Evolutionary conservation across 2,329 filamentous ascomycete species (phyloP), one percentile per base, ranked within the genome.

Genomic region (Exophiala aquamarina): DNA sequence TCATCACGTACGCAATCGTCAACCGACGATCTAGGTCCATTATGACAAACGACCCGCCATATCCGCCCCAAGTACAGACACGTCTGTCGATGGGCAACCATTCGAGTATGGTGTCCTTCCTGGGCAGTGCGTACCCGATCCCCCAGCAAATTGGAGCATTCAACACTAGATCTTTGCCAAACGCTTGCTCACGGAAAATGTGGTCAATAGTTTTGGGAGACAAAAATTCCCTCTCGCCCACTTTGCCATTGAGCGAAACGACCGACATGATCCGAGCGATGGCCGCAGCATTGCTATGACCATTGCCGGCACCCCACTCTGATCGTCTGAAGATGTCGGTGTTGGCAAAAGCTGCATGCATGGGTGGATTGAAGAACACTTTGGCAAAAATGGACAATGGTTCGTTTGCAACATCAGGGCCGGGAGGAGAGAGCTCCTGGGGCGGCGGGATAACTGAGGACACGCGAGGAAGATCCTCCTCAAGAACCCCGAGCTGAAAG

Each of bases 181-280:
- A 54, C 0, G 63, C 36, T 49, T 76, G 73, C 38, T 75, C 70
- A 19, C 71, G 47, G 35, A 75, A 67, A 38, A 76, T 70, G 28
- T 68, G 53, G 3, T 73, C 66, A 3, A 74, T 60, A 0, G 49
- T 56, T 19, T 50, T 21, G 3, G 53, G 43, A 1, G 50, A 44
- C 6, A 56, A 34, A 11, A 54, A 43, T 32, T 21, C 38, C 19
- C 17, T 44, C 13, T 26, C 31, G 7, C 48, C 38, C 26, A 54
- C 53, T 13, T 32, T 45, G 6, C 53, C 53, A 17, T 41, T 34
- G 15, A 52, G 23, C 1, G 53, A 52, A 2, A 58, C 39, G 19
- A 41, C 33, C 1, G 55, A 56, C 13, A 58, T 31, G 14, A 54
- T 50, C 5, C 46, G 42, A 5, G 64, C 67, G 21, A 78, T 38